Percentiles rank a stretch among this genome's conserved stretches.
These are phyloP conservation scores for Eucalyptus sp. DNA, from an alignment of 345 rosid genomes.

Conservation along the genomic window DNA sequence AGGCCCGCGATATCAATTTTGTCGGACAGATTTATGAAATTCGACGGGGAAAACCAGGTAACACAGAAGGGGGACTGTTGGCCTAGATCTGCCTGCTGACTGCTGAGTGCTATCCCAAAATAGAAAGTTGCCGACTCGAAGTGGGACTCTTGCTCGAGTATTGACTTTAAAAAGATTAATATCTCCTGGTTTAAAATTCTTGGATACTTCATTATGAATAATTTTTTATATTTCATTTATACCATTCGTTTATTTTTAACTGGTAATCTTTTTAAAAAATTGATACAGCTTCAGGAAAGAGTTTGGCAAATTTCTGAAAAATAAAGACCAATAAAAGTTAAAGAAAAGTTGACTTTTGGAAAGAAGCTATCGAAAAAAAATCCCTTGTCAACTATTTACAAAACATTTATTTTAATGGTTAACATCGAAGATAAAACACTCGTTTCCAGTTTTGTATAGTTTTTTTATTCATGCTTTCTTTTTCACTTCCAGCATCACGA, in stretches of 20 bases:
- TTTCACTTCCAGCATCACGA: neutral
- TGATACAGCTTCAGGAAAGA: neutral
- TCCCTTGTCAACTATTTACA: neutral
- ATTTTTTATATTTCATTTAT: neutral
- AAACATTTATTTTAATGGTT: neutral
- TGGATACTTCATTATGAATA: neutral
- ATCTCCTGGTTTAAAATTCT: neutral
- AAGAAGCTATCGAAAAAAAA: neutral
- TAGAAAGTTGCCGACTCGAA: neutral
- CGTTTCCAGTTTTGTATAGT: neutral
- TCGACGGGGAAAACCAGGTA: neutral
- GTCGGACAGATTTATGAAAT: neutral
- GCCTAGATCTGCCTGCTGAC: neutral
- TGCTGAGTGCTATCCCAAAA: neutral
- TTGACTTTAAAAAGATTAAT: neutral
- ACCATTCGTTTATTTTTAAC: neutral
- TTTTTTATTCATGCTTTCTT: neutral
- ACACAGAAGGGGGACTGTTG: neutral
- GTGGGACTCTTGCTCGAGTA: neutral
- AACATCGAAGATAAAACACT: neutral
- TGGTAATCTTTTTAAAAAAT: neutral
- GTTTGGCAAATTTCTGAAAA: neutral
- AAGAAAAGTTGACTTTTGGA: neutral
- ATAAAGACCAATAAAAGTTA: neutral
- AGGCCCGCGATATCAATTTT: neutral